A percentile compares a stretch with the other conserved stretches of the same genome.
Conservation (phyloP, 176 grass and related monocot species). For the Hyparrhenia diplandra region DNA sequence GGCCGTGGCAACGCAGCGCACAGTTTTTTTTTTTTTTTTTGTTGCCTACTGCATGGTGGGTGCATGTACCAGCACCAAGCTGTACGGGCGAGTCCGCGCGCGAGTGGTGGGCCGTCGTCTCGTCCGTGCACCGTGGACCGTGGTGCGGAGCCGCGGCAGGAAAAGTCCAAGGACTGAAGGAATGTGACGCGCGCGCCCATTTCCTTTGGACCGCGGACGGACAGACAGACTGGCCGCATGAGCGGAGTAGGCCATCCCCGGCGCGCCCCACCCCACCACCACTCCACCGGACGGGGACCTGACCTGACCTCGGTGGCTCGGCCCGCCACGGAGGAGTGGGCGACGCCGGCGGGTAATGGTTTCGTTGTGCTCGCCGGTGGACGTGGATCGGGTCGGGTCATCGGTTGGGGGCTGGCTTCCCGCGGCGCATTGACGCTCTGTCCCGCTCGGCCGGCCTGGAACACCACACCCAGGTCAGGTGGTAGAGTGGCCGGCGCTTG, state of each 20-base stretch:
- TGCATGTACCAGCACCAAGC: too few relatives aligned
- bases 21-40: too few relatives aligned
- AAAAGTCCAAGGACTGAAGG: background rate
- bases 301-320: too few relatives aligned
- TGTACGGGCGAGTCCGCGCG: background rate
- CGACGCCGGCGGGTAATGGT: too few relatives aligned
- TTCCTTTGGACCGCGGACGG: background rate
- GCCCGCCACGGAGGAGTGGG: background rate
- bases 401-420: too few relatives aligned
- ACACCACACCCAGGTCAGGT: too few relatives aligned
- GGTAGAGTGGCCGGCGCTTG: background rate
- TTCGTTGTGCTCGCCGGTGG: background rate
- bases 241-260: background rate
- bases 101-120: too few relatives aligned
- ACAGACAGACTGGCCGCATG: background rate
- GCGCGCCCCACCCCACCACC: too few relatives aligned
- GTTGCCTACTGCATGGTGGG: too few relatives aligned
- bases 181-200: background rate
- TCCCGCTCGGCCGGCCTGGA: background rate
- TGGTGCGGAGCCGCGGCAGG: background rate
- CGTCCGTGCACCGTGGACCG: background rate
- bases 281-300: too few relatives aligned
- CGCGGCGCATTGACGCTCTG: constrained; percentile 22
- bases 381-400: background rate
- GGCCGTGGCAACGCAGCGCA: background rate